These are phyloP conservation scores for Schizopora paradoxa DNA, from an alignment of 1,284 basidiomycete genomes.

Conservation along the genomic window DNA sequence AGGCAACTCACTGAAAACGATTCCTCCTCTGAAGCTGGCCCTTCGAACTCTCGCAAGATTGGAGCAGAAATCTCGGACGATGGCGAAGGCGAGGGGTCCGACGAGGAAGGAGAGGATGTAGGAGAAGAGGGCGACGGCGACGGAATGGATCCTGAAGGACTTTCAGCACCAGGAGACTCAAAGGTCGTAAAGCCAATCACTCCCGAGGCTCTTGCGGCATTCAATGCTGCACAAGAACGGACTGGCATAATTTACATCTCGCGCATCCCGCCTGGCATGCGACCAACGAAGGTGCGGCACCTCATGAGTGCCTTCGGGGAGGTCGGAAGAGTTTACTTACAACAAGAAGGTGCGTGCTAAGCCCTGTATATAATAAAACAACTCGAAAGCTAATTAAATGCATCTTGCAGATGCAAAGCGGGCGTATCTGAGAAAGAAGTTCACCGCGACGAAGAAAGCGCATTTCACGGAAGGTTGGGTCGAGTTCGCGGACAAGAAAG, in stretches of 20 bases:
- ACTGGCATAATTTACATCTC: constrained; percentile 94
- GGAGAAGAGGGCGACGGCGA: constrained; percentile 25
- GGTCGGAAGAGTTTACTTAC: constrained; percentile 81
- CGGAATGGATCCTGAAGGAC: constrained; percentile 54
- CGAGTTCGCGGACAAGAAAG: constrained; percentile 91
- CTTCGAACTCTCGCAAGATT: too few species aligned
- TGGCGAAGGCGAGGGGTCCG: constrained; percentile 23
- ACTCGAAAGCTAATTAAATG: constrained; percentile 5
- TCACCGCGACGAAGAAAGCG: constrained; percentile 75
- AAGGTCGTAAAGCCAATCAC: constrained; percentile 64
- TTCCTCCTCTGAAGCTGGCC: too few species aligned
- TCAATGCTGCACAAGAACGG: constrained; percentile 60
- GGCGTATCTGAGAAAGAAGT: constrained; percentile 70
- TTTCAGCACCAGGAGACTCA: constrained; percentile 47
- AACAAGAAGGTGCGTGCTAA: constrained; percentile 64
- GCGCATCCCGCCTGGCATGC: constrained; percentile 98
- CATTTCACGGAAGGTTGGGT: constrained; percentile 98
- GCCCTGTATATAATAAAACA: neutral
- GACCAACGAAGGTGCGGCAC: constrained; percentile 92
- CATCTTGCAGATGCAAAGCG: constrained; percentile 62
- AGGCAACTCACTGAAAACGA: too few species aligned
- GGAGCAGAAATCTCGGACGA: constrained; percentile 22
- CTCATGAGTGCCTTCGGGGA: constrained; percentile 83
- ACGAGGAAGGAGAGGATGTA: constrained; percentile 6
- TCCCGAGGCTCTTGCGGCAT: constrained; percentile 64